Base-by-base conservation (phyloP, 177 flowering plant genomes). In the Vitis hybrid region DNA sequence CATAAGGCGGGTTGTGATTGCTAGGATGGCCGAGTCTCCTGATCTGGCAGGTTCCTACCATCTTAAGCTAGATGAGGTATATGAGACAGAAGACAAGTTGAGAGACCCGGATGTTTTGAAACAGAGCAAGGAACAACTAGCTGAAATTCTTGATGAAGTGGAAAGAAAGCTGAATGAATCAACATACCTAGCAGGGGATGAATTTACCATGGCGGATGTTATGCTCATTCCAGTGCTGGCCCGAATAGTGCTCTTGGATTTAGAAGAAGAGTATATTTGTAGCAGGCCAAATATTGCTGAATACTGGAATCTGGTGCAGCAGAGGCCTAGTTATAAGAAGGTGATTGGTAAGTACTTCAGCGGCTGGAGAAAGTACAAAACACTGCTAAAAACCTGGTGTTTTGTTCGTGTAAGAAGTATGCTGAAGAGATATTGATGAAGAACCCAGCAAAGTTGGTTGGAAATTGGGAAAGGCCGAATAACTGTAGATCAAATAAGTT, bases 11-110 rank as follows among this genome's bases (percentile, higher is more conserved):
- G 93, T 95, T 3, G 76, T 88, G 53, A 92, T 95, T 64, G 92
- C 98, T 59, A 81, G 97, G 59, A 92, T 95, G 98, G 91, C 95
- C 0, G 91, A 92, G 62, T 84, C 85, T 54, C 95, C 97, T 22
- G 93, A 89, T 65, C 78, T 95, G 1, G 98, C 97, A 6, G 85
- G 86, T 71, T 80, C 86, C 15, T 95, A 95, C 85, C 98, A 92
- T 70, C 55, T 79, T 1, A 91, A 88, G 80, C 88, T 95, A 18
- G 86, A 69, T 76, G 88, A 87, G 9, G 90, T 86, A 14, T 92
- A 95, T 52, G 89, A 90, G n/a, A 86, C 85, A 7, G 97, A 91
- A 65, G 97, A 91, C 53, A 87, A 86, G 72, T 76, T 92, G 75
- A 88, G 76, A 76, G 75, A 89, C 72, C 76, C 78, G 0, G 86